Base-by-base conservation (phyloP, 1,284 basidiomycete species). In the Schizophyllum amplum region DNA sequence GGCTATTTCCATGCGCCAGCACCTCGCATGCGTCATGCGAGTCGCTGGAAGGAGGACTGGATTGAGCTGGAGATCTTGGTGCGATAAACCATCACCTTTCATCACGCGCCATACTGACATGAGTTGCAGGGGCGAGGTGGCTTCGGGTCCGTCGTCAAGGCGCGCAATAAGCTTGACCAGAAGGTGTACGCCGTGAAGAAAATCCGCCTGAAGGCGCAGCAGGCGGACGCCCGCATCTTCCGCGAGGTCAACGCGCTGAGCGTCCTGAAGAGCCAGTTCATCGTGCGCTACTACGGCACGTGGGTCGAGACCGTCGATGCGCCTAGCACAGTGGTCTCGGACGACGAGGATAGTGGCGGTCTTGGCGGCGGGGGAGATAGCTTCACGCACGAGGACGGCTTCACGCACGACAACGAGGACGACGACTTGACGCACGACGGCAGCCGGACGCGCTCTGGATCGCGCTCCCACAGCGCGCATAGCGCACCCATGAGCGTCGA, bases 131-230 rank as follows among this genome's bases (percentile, higher is more conserved):
- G 95, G 1, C 90, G 89, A 67, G 94, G 94, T 0, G 94, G 90
- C 0, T 98, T 95, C 68, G 94, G 94, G 0, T 90, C 91, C 22
- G 95, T 98, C 0, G 92, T 97, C 50, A 98, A 98, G 69, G 94
- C 94, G 1, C 78, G 87, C 55, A 95, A 98, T 67, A 90, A 86
- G 71, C 81, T 90, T 27, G 88, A 91, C 68, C 77, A 69, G 26
- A 75, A 82, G 26, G 84, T 86, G 56, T 90, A 89, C 64, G 88
- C 91, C 4, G 87, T 91, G 62, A 97, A 98, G 76, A 96, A 97
- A 72, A 86, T 98, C 65, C 86, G 86, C 56, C 78, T 98, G 17
- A 83, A 86, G 52, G 86, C 86, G 0, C 78, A 80, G 49, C 88
- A 92, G 61, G 89, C 86, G 60, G 92, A 95, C 66, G 84, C 81